Conservation (phyloP, 495 filamentous ascomycete genomes). For the Cudoniella acicularis region DNA sequence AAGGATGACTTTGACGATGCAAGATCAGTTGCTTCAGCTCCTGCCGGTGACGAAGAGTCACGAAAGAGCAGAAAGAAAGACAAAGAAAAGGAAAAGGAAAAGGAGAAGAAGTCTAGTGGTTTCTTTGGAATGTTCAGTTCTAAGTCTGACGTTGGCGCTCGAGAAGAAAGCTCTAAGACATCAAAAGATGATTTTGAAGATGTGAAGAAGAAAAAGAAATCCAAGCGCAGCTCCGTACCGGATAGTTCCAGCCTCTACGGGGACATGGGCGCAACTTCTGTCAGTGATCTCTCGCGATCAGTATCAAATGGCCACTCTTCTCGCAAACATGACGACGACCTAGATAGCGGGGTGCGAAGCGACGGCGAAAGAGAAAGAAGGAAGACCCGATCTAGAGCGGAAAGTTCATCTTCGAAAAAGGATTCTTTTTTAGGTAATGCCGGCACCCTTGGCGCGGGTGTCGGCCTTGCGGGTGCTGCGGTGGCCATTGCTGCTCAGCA, state of each 20-base stretch:
- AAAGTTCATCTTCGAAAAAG: slow-evolving; percentile 28
- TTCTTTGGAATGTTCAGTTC: slow-evolving; percentile 34
- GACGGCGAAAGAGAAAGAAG: slow-evolving; percentile 15
- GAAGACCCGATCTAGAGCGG: slow-evolving; percentile 18
- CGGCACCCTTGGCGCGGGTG: slow-evolving; percentile 59
- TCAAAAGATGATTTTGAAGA: slow-evolving; percentile 25
- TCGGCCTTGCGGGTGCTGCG: slow-evolving; percentile 46
- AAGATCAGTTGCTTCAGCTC: slow-evolving; percentile 37
- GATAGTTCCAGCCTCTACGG: slow-evolving; percentile 18
- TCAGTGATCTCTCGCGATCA: slow-evolving; percentile 15
- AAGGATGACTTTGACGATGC: slow-evolving; percentile 34
- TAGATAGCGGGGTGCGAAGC: slow-evolving; percentile 7
- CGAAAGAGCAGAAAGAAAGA: slow-evolving; percentile 26
- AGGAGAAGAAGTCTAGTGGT: slow-evolving; percentile 26
- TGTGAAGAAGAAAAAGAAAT: slow-evolving; percentile 26
- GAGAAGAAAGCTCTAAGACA: slow-evolving; percentile 24
- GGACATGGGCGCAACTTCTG: slow-evolving; percentile 14
- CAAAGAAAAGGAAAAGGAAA: slow-evolving; percentile 32
- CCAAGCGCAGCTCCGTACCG: slow-evolving; percentile 21
- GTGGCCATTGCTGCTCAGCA: slow-evolving; percentile 38
- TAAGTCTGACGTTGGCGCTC: slow-evolving; percentile 20
- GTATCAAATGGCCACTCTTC: slow-evolving; percentile 17
- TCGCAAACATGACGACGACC: slow-evolving; percentile 9
- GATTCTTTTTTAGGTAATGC: slow-evolving; percentile 62
- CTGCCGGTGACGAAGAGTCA: slow-evolving; percentile 24